Conservation (phyloP, 148 eudicot species). For the Camellia sinensis region DNA sequence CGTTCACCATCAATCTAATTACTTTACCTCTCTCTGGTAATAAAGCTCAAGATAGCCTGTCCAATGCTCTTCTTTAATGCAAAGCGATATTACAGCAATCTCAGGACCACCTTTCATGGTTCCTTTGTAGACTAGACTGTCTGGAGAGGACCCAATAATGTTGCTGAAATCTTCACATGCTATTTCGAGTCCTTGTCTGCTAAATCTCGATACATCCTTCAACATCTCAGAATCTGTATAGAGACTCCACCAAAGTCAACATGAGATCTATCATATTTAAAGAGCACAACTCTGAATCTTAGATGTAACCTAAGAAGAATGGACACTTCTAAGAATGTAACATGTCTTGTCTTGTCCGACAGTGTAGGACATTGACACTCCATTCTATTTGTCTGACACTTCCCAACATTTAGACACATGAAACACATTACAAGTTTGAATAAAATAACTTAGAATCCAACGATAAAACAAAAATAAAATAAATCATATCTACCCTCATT, state of each 20-base stretch:
- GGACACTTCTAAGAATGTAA: no score
- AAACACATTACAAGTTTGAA: no score
- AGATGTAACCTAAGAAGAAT: not conserved
- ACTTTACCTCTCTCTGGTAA: slow-evolving; percentile 82
- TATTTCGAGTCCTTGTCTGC: slow-evolving; percentile 90
- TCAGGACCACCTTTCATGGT: slow-evolving; percentile 87
- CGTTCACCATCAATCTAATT: not conserved
- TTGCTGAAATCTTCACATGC: slow-evolving; percentile 99
- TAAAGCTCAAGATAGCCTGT: slow-evolving; percentile 87
- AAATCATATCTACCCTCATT: no score
- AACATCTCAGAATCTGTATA: slow-evolving; percentile 65
- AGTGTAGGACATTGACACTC: no score
- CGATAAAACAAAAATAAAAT: no score
- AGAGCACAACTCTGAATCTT: not conserved
- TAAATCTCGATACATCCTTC: slow-evolving; percentile 63
- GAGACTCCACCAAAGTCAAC: not conserved
- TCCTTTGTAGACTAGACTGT: slow-evolving; percentile 88
- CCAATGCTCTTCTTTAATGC: slow-evolving; percentile 94
- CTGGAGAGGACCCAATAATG: slow-evolving; percentile 85
- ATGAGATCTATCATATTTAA: not conserved
- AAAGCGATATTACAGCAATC: slow-evolving; percentile 89
- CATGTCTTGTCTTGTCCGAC: no score
- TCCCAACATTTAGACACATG: no score
- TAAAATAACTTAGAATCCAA: no score
- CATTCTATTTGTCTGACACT: no score